These are phyloP conservation scores for Mrakia blollopis DNA, from an alignment of 768 basidiomycete genomes.

Conservation along the genomic window DNA sequence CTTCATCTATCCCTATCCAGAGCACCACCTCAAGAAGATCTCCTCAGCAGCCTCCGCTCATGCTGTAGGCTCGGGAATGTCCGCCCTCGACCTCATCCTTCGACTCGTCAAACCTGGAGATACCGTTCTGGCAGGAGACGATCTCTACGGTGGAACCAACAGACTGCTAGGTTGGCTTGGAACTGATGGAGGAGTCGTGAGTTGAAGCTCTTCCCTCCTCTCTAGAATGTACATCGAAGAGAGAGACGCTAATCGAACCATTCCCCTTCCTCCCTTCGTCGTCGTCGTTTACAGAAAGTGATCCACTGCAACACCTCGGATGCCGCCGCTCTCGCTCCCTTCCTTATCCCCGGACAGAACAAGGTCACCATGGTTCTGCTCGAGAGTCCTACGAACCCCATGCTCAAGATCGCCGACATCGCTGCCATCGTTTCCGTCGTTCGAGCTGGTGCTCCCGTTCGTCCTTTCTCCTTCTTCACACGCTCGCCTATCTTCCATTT, in stretches of 20 bases:
- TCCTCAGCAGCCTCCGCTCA: constrained; percentile 87
- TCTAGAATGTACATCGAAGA: background rate
- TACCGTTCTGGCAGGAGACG: constrained; percentile 84
- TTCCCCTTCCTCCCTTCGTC: background rate
- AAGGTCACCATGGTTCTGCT: constrained; percentile 78
- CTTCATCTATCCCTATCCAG: constrained; percentile 47
- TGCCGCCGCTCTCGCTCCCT: constrained; percentile 57
- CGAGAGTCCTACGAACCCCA: constrained; percentile 94
- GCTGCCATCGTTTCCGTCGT: constrained; percentile 75
- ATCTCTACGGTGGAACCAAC: constrained; percentile 96
- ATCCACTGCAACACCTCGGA: constrained; percentile 91
- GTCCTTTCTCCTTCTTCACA: background rate
- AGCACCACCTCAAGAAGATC: constrained; percentile 95
- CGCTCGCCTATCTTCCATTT: background rate
- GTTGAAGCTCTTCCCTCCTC: background rate
- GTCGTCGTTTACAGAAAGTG: constrained; percentile 49
- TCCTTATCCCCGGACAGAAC: constrained; percentile 63
- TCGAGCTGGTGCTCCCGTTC: constrained; percentile 65
- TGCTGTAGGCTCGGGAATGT: constrained; percentile 95
- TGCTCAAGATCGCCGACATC: constrained; percentile 90
- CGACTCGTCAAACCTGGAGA: constrained; percentile 92
- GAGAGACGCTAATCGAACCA: background rate
- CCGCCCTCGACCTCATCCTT: constrained; percentile 89
- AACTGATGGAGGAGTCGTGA: constrained; percentile 69
- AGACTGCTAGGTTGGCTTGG: constrained; percentile 84